Evolutionary conservation across 1,284 basidiomycete genomes (phyloP), one percentile per base, ranked within the genome.

Genomic region (Vanrija sp.): DNA sequence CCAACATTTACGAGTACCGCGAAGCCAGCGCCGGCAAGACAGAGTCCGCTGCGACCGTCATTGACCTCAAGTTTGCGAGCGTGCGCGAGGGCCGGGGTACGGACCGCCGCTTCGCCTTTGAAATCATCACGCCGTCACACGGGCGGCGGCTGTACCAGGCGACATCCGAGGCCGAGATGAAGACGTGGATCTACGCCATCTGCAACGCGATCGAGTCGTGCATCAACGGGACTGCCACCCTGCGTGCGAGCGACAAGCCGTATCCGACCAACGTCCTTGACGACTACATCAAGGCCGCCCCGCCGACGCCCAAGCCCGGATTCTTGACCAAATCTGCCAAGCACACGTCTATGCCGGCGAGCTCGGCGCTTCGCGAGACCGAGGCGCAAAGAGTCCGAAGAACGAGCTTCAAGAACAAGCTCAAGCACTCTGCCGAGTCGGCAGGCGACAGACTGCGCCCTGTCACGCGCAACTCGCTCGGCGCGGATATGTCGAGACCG

Each of bases 141-240:
- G 69, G 72, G 10, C 65, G 78, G 19, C 60, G 80, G 25, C 68
- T 80, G 59, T 81, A 79, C 62, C 80, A 81, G 61, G 78, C 80
- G 3, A 72, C 75, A 0, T 77, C 74, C 1, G 75, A 79, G 6
- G 56, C 64, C 0, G 76, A 78, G 45, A 78, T 79, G 72, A 70
- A 75, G 67, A 67, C 75, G 48, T 81, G 80, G 80, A 71, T 80
- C 25, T 71, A 77, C 39, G 77, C 79, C 6, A 79, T 81, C 47
- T 72, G 73, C 39, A 78, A 77, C 49, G 78, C 79, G 22, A 79
- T 81, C 50, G 79, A 81, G 63, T 78, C 77, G 39, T 64, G 78
- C 41, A 69, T 81, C 53, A 80, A 81, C 62, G 79, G 77, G 4
- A 78, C 76, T 0, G 73, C 72, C 3, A 75, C 78, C 0, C 67